Base-by-base conservation (phyloP, 2,329 filamentous ascomycete genomes). In the Verticillium albo-atrum region DNA sequence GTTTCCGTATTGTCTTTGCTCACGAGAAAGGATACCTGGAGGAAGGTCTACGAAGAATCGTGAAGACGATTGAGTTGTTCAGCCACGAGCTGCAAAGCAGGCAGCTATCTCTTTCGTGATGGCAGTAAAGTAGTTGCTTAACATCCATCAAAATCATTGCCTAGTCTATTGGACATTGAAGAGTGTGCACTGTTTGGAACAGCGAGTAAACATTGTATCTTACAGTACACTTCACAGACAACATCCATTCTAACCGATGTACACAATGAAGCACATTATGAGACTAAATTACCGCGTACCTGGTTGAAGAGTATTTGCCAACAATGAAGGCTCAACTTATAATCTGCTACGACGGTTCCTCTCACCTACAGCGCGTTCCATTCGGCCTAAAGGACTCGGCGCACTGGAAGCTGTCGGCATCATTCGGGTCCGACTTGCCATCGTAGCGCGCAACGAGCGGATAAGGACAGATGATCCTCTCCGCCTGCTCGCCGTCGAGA, bases 1-100 rank as follows among this genome's bases (percentile, higher is more conserved):
- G 73, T 74, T 76, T 74, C 56, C 64, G 75, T 3, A 72, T 77
- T 57, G 72, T 76, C 7, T 77, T 77, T 57, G 71, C 74, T 1
- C 70, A 75, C 6, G 61, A 67, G 20, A 60, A 63, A 51, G 65
- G 65, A 1, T 69, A 72, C 52, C 59, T 77, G 7, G 64, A 69
- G 4, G 61, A 71, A 52, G 69, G 65, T 2, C 52, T 71, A 3
- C 9, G n/a, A 14, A 55, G 58, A 2, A 56, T 63, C 25, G 14
- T 56, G 7, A 27, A 56, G 15, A 37, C 55, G 12, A 6, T 56
- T 3, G 37, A 50, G 37, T 28, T 15, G 1, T 30, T 53, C 51
- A 53, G 14, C 7, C 6, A 50, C n/a, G 20, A 23, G 17, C 25
- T 50, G 20, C n/a, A 23, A 12, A 23, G 6, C 25, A 9, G 20